Conservation (phyloP, 257 asterid genomes). For the Anisodus acutangulus region DNA sequence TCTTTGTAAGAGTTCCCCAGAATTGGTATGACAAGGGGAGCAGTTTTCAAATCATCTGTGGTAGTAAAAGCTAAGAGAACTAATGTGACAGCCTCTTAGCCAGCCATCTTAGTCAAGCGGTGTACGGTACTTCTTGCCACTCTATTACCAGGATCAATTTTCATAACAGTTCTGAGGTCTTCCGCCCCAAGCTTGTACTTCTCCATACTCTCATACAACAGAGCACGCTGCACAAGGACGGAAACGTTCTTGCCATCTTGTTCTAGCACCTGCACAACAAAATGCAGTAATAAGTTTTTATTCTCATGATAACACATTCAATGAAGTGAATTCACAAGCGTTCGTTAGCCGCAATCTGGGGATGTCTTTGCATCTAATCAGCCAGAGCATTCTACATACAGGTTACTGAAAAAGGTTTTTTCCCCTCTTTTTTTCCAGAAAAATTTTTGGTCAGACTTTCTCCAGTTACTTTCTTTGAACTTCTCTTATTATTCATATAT, state of each 20-base stretch:
- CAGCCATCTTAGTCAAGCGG: constrained; percentile 87
- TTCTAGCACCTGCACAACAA: constrained; percentile 68
- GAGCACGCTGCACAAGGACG: constrained; percentile 91
- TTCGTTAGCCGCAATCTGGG: neutral
- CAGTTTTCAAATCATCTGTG: neutral
- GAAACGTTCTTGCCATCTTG: constrained; percentile 60
- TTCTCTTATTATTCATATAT: neutral
- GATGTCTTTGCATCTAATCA: constrained; percentile 5
- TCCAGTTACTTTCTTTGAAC: neutral
- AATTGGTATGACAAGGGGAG: constrained; percentile 22
- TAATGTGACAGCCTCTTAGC: constrained; percentile 38
- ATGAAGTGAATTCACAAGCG: too few relatives aligned
- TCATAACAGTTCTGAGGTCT: constrained; percentile 95
- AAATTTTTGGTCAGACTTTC: neutral
- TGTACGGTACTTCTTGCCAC: constrained; percentile 92
- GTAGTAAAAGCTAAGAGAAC: constrained; percentile 24
- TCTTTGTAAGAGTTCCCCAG: neutral
- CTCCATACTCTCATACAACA: constrained; percentile 95
- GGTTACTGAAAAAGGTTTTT: too few relatives aligned
- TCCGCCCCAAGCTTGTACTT: constrained; percentile 97
- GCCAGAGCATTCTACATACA: neutral
- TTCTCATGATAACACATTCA: neutral
- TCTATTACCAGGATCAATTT: constrained; percentile 81
- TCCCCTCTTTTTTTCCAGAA: neutral
- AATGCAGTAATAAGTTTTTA: constrained; percentile 31